Evolutionary conservation across 768 basidiomycete genomes (phyloP).

Genomic region (Kwoniella bestiolae): DNA sequence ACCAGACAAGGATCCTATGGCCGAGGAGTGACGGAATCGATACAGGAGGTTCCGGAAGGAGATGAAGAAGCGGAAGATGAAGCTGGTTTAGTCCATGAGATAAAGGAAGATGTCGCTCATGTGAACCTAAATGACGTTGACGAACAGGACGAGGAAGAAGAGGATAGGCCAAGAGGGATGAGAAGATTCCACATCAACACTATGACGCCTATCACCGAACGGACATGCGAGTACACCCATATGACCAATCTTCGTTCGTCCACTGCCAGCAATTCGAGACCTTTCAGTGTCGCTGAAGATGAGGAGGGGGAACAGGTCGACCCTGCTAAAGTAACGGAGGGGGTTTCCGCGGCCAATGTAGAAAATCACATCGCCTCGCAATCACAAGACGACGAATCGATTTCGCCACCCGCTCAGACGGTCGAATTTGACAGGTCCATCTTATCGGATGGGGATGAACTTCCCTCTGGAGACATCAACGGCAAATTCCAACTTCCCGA

Average conservation of each 20-base stretch:
- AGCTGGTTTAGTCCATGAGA: slow-evolving; percentile 17
- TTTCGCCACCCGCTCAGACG: background rate
- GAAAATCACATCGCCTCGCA: slow-evolving; percentile 35
- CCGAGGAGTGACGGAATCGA: background rate
- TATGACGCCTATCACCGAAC: slow-evolving; percentile 97
- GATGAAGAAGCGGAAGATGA: slow-evolving; percentile 32
- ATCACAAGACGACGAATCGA: slow-evolving; percentile 22
- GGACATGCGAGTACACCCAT: slow-evolving; percentile 81
- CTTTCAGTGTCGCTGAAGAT: slow-evolving; percentile 29
- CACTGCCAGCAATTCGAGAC: slow-evolving; percentile 18
- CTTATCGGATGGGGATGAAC: slow-evolving; percentile 13
- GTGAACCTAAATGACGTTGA: slow-evolving; percentile 40
- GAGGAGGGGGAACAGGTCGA: slow-evolving; percentile 47
- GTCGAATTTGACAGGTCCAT: slow-evolving; percentile 20
- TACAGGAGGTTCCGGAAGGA: slow-evolving; percentile 25
- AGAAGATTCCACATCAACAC: slow-evolving; percentile 63
- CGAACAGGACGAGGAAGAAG: slow-evolving; percentile 56
- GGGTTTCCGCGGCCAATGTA: too few relatives aligned
- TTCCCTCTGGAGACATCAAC: slow-evolving; percentile 34
- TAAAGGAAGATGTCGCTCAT: slow-evolving; percentile 26
- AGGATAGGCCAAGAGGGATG: slow-evolving; percentile 35
- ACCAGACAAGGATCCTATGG: slow-evolving; percentile 1
- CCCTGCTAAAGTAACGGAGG: background rate
- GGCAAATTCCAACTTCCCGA: slow-evolving; percentile 49
- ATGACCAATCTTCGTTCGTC: slow-evolving; percentile 62